A percentile compares a stretch with the other conserved stretches of the same genome.
Conservation (phyloP, 305 asterid genomes). For the Plantago rigida region DNA sequence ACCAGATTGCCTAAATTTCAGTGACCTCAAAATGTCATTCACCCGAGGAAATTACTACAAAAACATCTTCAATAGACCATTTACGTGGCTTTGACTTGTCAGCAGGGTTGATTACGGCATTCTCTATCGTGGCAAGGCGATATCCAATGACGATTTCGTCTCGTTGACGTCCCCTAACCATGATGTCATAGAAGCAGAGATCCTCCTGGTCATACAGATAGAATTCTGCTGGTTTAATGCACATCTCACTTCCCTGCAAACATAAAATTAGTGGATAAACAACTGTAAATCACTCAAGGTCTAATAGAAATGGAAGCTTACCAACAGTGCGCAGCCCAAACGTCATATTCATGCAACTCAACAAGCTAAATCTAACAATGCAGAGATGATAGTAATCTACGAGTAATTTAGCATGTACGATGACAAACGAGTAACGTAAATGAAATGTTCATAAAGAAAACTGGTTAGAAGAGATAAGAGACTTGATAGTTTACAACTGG, state of each 20-base stretch:
- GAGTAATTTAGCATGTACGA: no score
- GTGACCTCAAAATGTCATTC: slow-evolving; percentile 32
- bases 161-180: slow-evolving; percentile 78
- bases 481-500: no score
- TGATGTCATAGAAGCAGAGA: slow-evolving; percentile 68
- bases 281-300: no score
- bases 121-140: slow-evolving; percentile 64
- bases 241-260: slow-evolving; percentile 86
- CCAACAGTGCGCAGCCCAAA: no score
- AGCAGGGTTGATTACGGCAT: slow-evolving; percentile 76
- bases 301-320: no score
- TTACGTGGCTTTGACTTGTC: slow-evolving; percentile 51
- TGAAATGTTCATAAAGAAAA: no score
- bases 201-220: slow-evolving; percentile 93
- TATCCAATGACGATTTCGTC: slow-evolving; percentile 77
- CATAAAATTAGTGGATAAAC: neutral
- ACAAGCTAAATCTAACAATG: no score
- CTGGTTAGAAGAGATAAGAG: no score
- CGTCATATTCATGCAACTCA: no score
- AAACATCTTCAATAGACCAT: slow-evolving; percentile 84
- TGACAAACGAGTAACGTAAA: no score
- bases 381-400: no score
- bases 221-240: slow-evolving; percentile 90
- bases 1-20: neutral
- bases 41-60: slow-evolving; percentile 66